Percentiles rank a stretch among this genome's conserved stretches.
phyloP scores from a whole-genome alignment of 2,329 filamentous ascomycete species.

The Trichoderma sp. region DNA sequence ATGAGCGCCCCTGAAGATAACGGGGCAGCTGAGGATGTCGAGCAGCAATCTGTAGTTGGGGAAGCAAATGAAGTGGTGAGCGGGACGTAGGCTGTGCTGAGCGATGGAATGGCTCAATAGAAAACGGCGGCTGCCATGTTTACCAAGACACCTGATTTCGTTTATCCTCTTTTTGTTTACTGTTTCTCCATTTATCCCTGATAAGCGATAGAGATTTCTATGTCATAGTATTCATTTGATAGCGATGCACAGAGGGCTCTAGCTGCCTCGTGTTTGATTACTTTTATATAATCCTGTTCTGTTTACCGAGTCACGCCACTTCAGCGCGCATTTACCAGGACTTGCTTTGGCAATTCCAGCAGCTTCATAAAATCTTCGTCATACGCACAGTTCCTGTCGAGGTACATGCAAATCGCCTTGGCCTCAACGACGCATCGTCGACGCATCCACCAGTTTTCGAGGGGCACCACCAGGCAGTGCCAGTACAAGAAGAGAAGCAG shows the following conservation, averaged over 20 bases:
- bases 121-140: not conserved
- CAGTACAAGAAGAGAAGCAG: slow-evolving; percentile 61
- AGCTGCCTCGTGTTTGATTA: not conserved
- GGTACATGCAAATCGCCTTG: slow-evolving; percentile 51
- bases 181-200: not conserved
- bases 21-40: slow-evolving; percentile 6
- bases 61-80: not conserved
- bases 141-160: not conserved
- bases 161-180: not conserved
- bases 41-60: not conserved
- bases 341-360: slow-evolving; percentile 5
- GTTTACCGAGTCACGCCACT: not conserved
- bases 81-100: slow-evolving; percentile 1
- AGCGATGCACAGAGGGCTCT: not conserved
- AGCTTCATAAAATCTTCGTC: slow-evolving; percentile 10
- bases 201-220: slow-evolving; percentile 4
- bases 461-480: slow-evolving; percentile 53
- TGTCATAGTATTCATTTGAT: not conserved
- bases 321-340: not conserved
- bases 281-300: not conserved
- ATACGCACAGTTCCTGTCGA: slow-evolving; percentile 35
- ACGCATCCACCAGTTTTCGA: slow-evolving; percentile 53
- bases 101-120: not conserved
- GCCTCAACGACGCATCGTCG: slow-evolving; percentile 53
- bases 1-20: slow-evolving; percentile 31